These are phyloP conservation scores for Chloroidium sp. DNA, from an alignment of 163 green algal species.

Conservation along the genomic window DNA sequence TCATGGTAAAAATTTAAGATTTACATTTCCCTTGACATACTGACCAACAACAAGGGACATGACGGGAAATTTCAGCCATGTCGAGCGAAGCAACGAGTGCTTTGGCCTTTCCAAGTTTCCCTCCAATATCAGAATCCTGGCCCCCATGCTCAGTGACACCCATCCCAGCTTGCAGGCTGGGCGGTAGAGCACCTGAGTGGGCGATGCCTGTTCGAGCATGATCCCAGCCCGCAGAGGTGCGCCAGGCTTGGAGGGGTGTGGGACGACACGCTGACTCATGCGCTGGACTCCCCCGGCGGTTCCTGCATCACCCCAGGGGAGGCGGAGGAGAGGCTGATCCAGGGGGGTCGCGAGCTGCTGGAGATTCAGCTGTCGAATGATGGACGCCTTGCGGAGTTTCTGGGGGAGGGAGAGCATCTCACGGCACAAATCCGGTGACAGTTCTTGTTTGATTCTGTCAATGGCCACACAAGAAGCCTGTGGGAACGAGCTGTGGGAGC, in stretches of 20 bases:
- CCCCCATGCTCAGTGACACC: no score
- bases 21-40: no score
- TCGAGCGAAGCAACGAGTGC: no score
- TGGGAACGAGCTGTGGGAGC: no score
- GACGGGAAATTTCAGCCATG: no score
- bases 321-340: slow-evolving; percentile 15
- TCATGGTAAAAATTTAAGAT: no score
- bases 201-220: slow-evolving; percentile 64
- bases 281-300: slow-evolving; percentile 28
- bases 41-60: no score
- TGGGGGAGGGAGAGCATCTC: neutral
- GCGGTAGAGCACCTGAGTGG: slow-evolving; percentile 37
- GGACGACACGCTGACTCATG: slow-evolving; percentile 50
- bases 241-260: slow-evolving; percentile 52
- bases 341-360: slow-evolving; percentile 23
- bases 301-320: slow-evolving; percentile 29
- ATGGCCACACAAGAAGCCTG: no score
- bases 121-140: no score
- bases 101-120: no score
- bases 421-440: neutral
- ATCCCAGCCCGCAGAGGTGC: slow-evolving; percentile 56
- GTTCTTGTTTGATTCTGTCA: no score
- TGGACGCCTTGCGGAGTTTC: slow-evolving; percentile 11
- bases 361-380: slow-evolving; percentile 21
- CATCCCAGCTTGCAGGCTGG: slow-evolving; percentile 16